A percentile compares a stretch with the other conserved stretches of the same genome.
Evolutionary conservation across 2,329 filamentous ascomycete genomes (phyloP).

Genomic region (Claviceps sp.): DNA sequence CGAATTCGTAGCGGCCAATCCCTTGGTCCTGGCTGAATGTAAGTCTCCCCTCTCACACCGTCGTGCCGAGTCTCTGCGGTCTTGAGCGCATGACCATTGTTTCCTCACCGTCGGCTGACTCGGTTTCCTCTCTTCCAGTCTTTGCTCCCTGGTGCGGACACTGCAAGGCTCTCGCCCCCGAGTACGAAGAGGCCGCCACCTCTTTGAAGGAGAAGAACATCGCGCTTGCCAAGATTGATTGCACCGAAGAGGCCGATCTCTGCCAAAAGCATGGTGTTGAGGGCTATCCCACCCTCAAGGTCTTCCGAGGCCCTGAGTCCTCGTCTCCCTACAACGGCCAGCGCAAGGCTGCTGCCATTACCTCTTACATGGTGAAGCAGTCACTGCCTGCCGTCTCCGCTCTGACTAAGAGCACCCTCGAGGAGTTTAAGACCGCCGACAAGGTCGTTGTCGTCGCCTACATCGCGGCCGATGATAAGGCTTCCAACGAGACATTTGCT

Average conservation of each 20-base stretch:
- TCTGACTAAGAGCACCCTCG: conserved; percentile 68
- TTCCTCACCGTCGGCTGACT: not conserved
- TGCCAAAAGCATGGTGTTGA: conserved; percentile 85
- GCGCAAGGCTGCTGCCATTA: conserved; percentile 69
- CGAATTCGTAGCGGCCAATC: conserved; percentile 71
- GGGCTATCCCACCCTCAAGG: conserved; percentile 96
- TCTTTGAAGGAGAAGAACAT: conserved; percentile 80
- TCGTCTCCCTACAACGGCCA: conserved; percentile 72
- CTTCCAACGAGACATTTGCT: conserved; percentile 74
- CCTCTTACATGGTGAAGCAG: conserved; percentile 96
- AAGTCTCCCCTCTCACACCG: conserved; percentile 25
- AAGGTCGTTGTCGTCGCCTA: conserved; percentile 92
- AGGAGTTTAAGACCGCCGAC: conserved; percentile 95
- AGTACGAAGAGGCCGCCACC: conserved; percentile 80
- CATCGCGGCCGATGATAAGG: conserved; percentile 67
- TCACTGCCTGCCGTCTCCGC: conserved; percentile 81
- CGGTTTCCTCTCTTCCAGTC: conserved; percentile 37
- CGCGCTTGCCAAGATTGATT: conserved; percentile 78
- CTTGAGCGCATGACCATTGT: not conserved
- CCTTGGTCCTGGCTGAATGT: conserved; percentile 91
- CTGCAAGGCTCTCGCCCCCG: conserved; percentile 93
- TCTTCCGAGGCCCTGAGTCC: conserved; percentile 83
- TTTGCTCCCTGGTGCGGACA: conserved; percentile 95
- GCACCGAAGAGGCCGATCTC: conserved; percentile 85
- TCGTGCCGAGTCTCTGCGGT: not conserved